Percentiles rank a stretch among this genome's conserved stretches.
Conservation (phyloP, 2,329 filamentous ascomycete species). For the Fusarium algeriense region DNA sequence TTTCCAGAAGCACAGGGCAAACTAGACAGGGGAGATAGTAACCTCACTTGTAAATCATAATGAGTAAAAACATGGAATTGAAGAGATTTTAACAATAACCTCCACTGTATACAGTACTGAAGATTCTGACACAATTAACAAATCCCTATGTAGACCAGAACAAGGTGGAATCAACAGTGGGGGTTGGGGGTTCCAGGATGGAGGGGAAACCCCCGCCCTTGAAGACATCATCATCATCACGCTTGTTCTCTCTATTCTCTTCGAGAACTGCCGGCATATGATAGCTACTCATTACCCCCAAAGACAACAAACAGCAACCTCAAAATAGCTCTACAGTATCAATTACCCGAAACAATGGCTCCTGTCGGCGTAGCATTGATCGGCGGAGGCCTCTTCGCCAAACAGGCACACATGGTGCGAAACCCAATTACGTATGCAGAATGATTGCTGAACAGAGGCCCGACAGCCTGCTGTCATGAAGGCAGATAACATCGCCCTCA, state of each 20-base stretch:
- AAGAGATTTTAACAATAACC: neutral
- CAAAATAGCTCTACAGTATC: constrained; percentile 9
- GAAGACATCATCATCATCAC: constrained; percentile 20
- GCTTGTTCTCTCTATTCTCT: constrained; percentile 15
- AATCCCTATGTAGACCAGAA: neutral
- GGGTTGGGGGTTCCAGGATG: constrained; percentile 23
- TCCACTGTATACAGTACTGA: neutral
- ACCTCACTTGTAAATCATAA: neutral
- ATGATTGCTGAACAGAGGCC: constrained; percentile 12
- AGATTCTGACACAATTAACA: neutral
- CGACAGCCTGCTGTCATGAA: constrained; percentile 69
- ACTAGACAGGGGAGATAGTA: neutral
- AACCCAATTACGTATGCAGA: constrained; percentile 6
- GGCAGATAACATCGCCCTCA: constrained; percentile 64
- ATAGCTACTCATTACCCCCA: constrained; percentile 6
- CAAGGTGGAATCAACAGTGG: constrained; percentile 9
- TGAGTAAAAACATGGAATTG: neutral
- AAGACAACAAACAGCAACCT: neutral
- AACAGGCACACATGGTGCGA: constrained; percentile 67
- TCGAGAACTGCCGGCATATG: constrained; percentile 23
- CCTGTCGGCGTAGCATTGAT: constrained; percentile 69
- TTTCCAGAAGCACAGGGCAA: neutral
- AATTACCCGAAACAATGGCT: constrained; percentile 46
- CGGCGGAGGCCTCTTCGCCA: constrained; percentile 72
- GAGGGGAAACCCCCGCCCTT: constrained; percentile 25